Conservation (phyloP, 768 basidiomycete species). For the Amanita molliuscula region DNA sequence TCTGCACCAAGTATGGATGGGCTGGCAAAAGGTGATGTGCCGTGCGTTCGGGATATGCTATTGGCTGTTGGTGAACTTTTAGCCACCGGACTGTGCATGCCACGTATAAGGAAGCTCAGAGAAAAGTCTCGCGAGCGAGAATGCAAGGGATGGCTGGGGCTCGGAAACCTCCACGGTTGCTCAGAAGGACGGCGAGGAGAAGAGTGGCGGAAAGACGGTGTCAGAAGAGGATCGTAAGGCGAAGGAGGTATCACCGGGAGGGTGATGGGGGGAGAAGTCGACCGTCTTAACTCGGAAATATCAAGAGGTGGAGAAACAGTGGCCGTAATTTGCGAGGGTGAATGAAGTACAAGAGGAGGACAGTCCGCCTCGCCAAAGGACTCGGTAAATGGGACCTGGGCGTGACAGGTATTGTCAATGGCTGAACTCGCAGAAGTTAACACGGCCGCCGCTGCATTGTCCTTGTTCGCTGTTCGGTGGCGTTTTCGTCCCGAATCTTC, state of each 20-base stretch:
- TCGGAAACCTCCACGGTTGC: conserved; percentile 76
- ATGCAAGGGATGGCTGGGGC: conserved; percentile 70
- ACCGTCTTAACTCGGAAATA: conserved; percentile 11
- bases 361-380: conserved; percentile 16
- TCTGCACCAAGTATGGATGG: conserved; percentile 13
- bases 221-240: conserved; percentile 65
- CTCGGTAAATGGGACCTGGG: conserved; percentile 3
- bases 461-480: conserved; percentile 11
- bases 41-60: conserved; percentile 22
- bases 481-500: conserved; percentile 16
- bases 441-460: conserved; percentile 13
- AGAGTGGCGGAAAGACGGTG: conserved; percentile 72
- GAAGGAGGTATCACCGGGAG: conserved; percentile 44
- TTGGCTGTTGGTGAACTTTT: conserved; percentile 18
- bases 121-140: conserved; percentile 54
- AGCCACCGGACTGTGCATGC: conserved; percentile 36
- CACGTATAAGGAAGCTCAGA: conserved; percentile 51
- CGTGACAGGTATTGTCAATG: conserved; percentile 12
- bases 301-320: conserved; percentile 12
- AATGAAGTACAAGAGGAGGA: conserved; percentile 28
- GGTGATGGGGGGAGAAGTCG: conserved; percentile 20
- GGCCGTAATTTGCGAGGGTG: conserved; percentile 19
- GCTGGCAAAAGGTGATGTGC: conserved; percentile 25
- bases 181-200: conserved; percentile 66
- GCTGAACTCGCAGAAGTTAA: conserved; percentile 16